Percentiles rank a stretch among this genome's conserved stretches.
These are phyloP conservation scores for Penicillium occitanis DNA, from an alignment of 2,329 filamentous ascomycete species.

Conservation along the genomic window DNA sequence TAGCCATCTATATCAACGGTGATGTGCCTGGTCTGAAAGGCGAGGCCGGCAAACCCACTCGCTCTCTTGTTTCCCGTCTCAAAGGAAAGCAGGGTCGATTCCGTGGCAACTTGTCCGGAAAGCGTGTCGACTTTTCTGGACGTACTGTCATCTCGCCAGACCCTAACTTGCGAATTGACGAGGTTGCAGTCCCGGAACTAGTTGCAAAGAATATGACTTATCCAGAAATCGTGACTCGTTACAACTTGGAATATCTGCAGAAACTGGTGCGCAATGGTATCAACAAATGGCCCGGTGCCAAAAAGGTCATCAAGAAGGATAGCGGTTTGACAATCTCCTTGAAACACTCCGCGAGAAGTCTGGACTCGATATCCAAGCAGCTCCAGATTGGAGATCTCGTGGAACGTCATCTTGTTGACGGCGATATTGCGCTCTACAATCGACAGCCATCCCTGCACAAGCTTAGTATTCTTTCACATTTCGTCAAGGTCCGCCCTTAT, in stretches of 20 bases:
- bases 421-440: slow-evolving; percentile 96
- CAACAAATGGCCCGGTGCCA: slow-evolving; percentile 81
- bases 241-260: slow-evolving; percentile 81
- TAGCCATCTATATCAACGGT: slow-evolving; percentile 97
- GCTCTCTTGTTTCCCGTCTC: slow-evolving; percentile 90
- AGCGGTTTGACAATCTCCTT: slow-evolving; percentile 71
- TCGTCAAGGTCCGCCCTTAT: slow-evolving; percentile 89
- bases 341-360: slow-evolving; percentile 63
- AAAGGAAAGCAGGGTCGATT: slow-evolving; percentile 98
- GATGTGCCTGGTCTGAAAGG: slow-evolving; percentile 90
- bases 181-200: slow-evolving; percentile 85
- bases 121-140: slow-evolving; percentile 97
- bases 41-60: slow-evolving; percentile 81
- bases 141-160: slow-evolving; percentile 97
- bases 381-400: slow-evolving; percentile 83
- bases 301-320: slow-evolving; percentile 72
- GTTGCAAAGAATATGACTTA: slow-evolving; percentile 98
- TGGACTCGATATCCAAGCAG: slow-evolving; percentile 68
- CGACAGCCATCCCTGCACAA: slow-evolving; percentile 97
- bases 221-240: slow-evolving; percentile 78
- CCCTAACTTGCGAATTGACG: slow-evolving; percentile 87
- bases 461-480: slow-evolving; percentile 95
- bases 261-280: slow-evolving; percentile 73
- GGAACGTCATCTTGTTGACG: slow-evolving; percentile 90
- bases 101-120: slow-evolving; percentile 92